Percentiles rank a stretch among this genome's conserved stretches.
phyloP scores from a whole-genome alignment of 169 alveolate genomes.

The Plasmodium gallinaceum region DNA sequence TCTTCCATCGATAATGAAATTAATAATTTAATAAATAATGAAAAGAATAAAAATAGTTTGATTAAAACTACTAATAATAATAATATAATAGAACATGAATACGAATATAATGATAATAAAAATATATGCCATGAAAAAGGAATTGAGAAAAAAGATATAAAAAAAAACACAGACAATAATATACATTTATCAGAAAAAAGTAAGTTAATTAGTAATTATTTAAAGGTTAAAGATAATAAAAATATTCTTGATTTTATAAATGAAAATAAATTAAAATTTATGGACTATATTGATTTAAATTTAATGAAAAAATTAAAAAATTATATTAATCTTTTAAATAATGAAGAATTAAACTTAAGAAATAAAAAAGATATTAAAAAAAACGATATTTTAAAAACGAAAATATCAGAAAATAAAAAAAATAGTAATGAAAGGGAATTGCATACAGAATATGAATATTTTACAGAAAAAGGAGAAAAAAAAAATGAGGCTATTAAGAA shows the following conservation, averaged over 20 bases:
- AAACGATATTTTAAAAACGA: neutral
- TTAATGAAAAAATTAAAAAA: slow-evolving; percentile 43
- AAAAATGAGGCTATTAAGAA: slow-evolving; percentile 39
- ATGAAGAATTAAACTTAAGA: slow-evolving; percentile 32
- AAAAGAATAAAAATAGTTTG: neutral
- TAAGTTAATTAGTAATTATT: neutral
- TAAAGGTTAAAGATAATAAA: slow-evolving; percentile 51
- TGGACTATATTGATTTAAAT: slow-evolving; percentile 34
- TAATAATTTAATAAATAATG: slow-evolving; percentile 28
- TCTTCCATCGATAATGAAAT: slow-evolving; percentile 33
- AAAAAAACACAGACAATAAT: neutral
- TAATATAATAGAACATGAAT: neutral
- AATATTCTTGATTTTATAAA: slow-evolving; percentile 32
- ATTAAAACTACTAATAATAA: neutral
- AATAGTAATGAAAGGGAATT: neutral
- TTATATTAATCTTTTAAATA: slow-evolving; percentile 37
- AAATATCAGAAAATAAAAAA: neutral
- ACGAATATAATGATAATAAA: neutral
- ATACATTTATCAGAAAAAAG: neutral
- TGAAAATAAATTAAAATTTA: slow-evolving; percentile 26
- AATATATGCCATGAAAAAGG: neutral
- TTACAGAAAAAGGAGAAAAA: slow-evolving; percentile 12
- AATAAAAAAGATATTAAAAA: slow-evolving; percentile 21
- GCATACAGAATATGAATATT: slow-evolving; percentile 15
- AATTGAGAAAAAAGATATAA: neutral